phyloP scores from a whole-genome alignment of 345 rosid genomes.

The Citrus inodora region DNA sequence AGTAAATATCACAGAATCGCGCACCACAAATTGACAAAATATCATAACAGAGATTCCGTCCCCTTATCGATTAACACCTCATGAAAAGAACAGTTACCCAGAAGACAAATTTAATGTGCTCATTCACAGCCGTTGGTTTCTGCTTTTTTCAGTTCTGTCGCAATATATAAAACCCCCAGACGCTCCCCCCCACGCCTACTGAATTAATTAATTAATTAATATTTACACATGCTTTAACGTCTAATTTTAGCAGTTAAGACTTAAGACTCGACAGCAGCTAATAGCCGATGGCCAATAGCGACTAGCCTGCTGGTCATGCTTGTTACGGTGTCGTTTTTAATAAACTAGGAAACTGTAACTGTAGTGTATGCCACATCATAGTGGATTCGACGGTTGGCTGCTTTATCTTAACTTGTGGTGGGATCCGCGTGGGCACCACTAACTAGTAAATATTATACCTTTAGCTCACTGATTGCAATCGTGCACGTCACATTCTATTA shows the following conservation, averaged over 20 bases:
- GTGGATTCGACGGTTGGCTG: no score
- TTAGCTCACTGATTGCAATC: not conserved
- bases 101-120: not conserved
- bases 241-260: not conserved
- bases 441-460: not conserved
- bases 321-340: not conserved
- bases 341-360: no score
- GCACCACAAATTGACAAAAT: not conserved
- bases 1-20: no score
- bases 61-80: not conserved
- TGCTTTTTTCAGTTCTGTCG: not conserved
- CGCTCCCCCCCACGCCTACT: no score
- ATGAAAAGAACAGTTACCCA: not conserved
- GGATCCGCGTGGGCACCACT: not conserved
- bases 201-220: not conserved
- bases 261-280: not conserved
- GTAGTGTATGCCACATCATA: no score
- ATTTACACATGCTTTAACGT: not conserved
- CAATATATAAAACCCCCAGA: not conserved
- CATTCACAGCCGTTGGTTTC: not conserved
- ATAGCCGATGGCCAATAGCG: not conserved
- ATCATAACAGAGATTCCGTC: not conserved
- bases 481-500: not conserved
- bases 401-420: not conserved
- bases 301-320: not conserved